These are phyloP conservation scores for Axilococcus clingmanii DNA, from an alignment of 139 green algal genomes.

Conservation along the genomic window DNA sequence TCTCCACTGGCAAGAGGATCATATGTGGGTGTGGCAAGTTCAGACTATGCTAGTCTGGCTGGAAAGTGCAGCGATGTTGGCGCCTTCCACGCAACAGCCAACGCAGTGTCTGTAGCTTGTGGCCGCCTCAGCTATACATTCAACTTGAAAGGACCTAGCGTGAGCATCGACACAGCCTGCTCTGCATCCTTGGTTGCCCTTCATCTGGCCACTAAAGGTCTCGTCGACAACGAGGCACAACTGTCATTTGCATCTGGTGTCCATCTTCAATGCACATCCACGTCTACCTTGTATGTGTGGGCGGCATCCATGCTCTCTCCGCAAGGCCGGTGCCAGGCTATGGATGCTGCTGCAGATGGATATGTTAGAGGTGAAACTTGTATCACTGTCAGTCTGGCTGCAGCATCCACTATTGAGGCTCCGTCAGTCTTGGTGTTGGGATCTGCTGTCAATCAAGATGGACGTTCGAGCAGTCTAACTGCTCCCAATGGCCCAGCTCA, in stretches of 20 bases:
- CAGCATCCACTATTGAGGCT: neutral
- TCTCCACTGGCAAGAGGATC: slow-evolving; percentile 27
- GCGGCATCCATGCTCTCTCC: slow-evolving; percentile 60
- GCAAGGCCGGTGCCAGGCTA: slow-evolving; percentile 44
- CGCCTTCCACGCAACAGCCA: slow-evolving; percentile 59
- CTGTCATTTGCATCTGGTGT: slow-evolving; percentile 25
- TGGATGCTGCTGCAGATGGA: slow-evolving; percentile 70
- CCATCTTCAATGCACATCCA: slow-evolving; percentile 32
- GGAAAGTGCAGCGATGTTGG: slow-evolving; percentile 20
- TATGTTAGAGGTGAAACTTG: slow-evolving; percentile 59
- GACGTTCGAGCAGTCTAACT: slow-evolving; percentile 68
- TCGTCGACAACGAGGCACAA: slow-evolving; percentile 1
- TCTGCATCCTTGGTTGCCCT: slow-evolving; percentile 46
- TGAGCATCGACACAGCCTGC: slow-evolving; percentile 76
- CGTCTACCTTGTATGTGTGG: slow-evolving; percentile 31
- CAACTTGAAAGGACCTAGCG: slow-evolving; percentile 48
- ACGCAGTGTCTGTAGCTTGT: slow-evolving; percentile 40
- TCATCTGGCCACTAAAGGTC: slow-evolving; percentile 31
- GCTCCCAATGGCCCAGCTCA: slow-evolving; percentile 82
- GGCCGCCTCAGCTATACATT: slow-evolving; percentile 67
- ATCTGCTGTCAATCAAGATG: slow-evolving; percentile 54
- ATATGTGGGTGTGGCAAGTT: slow-evolving; percentile 64
- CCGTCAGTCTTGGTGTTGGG: slow-evolving; percentile 4
- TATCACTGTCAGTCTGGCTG: slow-evolving; percentile 6
- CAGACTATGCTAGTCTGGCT: slow-evolving; percentile 59